Base-by-base conservation (phyloP, 371 early-diverging fungal species). In the Rhizomucor pusillus region DNA sequence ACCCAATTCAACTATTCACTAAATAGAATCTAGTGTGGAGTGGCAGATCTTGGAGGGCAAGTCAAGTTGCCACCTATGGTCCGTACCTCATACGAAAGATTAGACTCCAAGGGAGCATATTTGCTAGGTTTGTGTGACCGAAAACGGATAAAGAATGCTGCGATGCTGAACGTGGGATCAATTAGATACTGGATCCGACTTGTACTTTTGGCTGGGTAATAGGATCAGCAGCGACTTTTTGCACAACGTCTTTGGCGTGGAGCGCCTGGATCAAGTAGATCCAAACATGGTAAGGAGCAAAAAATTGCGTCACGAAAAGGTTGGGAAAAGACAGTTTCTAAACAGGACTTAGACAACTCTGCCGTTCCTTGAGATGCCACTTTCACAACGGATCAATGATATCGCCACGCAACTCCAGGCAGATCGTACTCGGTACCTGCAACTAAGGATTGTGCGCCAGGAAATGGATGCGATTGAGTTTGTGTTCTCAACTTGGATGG, bases 161-260 rank as follows among this genome's bases (percentile, higher is more conserved):
- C 12, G 14, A 29, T 19, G 12, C 14, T 41, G 41, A 41, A 19
- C 14, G 3, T 41, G 5, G 14, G 14, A 5, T 45, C 11, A 5
- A 20, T 51, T 90, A 75, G 95, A 95, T 65, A 92, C 93, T 55
- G 92, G 93, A 0, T 82, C 85, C 22, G 70, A 73, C 52, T 67
- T 96, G 67, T 84, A 71, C 45, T 67, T 95, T 11, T 98, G 96
- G 95, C 54, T 98, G n/a, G 98, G 98, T 4, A 78, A 82, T 14
- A 81, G 87, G 36, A 54, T 84, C 2, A 56, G 89, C 1, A 29
- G 74, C 1, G 71, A 76, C 23, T 81, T 89, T 49, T 53, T 97
- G 50, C 66, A 74, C 50, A 74, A 82, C 3, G 64, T 91, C 25
- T 91, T 98, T 73, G 92, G 90, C 11, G 92, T 90, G 0, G 56